Evolutionary conservation across 1,139 yeast genomes (phyloP).

Genomic region (Magnusiomyces tetraspermus): DNA sequence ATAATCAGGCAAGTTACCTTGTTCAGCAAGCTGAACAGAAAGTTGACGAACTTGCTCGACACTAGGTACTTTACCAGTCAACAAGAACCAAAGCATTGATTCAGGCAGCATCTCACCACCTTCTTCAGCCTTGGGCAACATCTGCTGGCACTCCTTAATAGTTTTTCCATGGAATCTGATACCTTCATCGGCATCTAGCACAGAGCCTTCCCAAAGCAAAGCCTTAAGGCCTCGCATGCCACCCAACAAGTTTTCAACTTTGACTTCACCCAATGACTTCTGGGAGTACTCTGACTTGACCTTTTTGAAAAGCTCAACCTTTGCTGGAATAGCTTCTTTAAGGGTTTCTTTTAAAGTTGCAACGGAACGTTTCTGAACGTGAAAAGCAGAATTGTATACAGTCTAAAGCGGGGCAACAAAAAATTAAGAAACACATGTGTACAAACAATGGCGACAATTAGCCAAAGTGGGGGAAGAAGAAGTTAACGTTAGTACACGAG

Average conservation of each 20-base stretch:
- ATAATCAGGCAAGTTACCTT: conserved; percentile 75
- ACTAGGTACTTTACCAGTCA: conserved; percentile 85
- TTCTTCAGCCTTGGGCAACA: conserved; percentile 39
- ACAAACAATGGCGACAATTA: not conserved
- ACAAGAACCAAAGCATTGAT: conserved; percentile 83
- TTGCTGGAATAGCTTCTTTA: conserved; percentile 36
- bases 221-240: conserved; percentile 49
- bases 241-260: conserved; percentile 40
- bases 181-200: conserved; percentile 44
- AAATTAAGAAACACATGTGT: too few relatives aligned
- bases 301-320: conserved; percentile 32
- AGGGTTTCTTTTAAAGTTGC: conserved; percentile 33
- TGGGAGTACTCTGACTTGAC: conserved; percentile 34
- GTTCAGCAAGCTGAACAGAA: conserved; percentile 75
- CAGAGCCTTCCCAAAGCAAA: conserved; percentile 48
- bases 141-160: conserved; percentile 42
- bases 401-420: not conserved
- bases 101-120: conserved; percentile 62
- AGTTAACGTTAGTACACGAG: not conserved
- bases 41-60: conserved; percentile 65
- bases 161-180: conserved; percentile 48
- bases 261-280: conserved; percentile 36
- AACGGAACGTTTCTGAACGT: conserved; percentile 6
- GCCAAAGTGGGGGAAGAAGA: not conserved
- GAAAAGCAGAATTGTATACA: not conserved